These are phyloP conservation scores for Neocallimastix lanati DNA, from an alignment of 192 early-diverging fungal genomes.

Conservation along the genomic window DNA sequence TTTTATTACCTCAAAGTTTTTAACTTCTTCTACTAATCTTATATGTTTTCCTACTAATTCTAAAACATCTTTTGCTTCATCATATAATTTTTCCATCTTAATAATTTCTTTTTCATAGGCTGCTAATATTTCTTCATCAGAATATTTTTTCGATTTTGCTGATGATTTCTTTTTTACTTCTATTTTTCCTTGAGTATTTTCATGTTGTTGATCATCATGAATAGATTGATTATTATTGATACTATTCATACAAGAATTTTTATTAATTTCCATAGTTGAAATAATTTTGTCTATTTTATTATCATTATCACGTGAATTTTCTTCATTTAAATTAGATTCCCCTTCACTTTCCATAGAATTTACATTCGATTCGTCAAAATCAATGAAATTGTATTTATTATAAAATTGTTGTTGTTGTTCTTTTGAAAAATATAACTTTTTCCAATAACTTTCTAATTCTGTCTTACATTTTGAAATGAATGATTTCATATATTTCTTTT, in stretches of 20 bases:
- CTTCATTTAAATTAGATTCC: background rate
- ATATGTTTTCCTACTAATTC: background rate
- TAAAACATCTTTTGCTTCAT: background rate
- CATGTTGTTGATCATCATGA: too few species aligned
- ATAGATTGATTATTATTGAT: too few species aligned
- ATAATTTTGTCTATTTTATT: background rate
- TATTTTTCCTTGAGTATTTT: too few species aligned
- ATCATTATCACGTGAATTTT: background rate
- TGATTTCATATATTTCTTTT: background rate
- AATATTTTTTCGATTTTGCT: background rate
- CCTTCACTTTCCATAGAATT: background rate
- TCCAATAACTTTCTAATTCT: background rate
- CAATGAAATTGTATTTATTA: background rate
- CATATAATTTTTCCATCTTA: background rate
- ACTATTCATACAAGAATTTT: too few species aligned
- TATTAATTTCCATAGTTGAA: background rate
- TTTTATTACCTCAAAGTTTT: background rate
- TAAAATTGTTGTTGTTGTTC: background rate
- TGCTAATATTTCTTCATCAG: background rate
- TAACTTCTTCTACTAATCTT: background rate
- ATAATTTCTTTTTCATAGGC: background rate
- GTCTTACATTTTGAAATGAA: background rate
- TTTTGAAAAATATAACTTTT: background rate
- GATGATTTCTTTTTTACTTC: background rate
- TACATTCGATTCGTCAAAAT: background rate